Evolutionary conservation across 148 eudicot species (phyloP), one percentile per base, ranked within the genome.

Genomic region (Cornus suecica): DNA sequence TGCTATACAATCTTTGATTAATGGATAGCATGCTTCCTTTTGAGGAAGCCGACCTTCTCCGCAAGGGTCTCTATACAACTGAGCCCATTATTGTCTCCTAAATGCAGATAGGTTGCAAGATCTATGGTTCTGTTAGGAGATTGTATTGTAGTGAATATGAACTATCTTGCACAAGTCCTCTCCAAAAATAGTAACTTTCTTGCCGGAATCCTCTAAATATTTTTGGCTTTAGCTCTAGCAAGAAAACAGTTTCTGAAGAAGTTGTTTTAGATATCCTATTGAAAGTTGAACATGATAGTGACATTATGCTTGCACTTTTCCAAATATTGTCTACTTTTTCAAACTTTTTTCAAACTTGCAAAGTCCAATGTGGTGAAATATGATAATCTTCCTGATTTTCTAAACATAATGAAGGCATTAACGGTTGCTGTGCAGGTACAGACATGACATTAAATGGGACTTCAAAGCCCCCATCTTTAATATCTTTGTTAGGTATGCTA

Each of bases 401-500:
- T 58, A 58, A 20, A 1, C 24, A 58, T 8, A 18, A 20, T 22
- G 24, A 48, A 48, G 54, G 54, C 29, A n/a, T 13, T n/a, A 25
- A 16, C 71, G 27, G 24, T 63, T 69, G 11, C 68, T 68, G 22
- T 80, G 75, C 89, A 87, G 91, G 88, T 42, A 66, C 82, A 48
- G 81, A 74, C 71, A 65, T 60, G 79, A 74, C 72, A 42, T 56
- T 81, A 26, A 84, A 86, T 32, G 87, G 77, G 72, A 72, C 86
- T 66, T 82, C 88, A 26, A 86, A 75, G 73, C 76, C 80, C 24
- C 91, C 91, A 29, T 87, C 93, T 54, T 63, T 87, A 60, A 77
- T 75, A 54, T 80, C 90, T 52, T 83, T 90, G 79, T 90, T 90
- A 69, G 93, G 93, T 90, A 86, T 20, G 85, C 37, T 78, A 8